Percentiles rank a stretch among this genome's conserved stretches.
Evolutionary conservation across 2,329 filamentous ascomycete species (phyloP).

Genomic region (Aspergillus bombycis): DNA sequence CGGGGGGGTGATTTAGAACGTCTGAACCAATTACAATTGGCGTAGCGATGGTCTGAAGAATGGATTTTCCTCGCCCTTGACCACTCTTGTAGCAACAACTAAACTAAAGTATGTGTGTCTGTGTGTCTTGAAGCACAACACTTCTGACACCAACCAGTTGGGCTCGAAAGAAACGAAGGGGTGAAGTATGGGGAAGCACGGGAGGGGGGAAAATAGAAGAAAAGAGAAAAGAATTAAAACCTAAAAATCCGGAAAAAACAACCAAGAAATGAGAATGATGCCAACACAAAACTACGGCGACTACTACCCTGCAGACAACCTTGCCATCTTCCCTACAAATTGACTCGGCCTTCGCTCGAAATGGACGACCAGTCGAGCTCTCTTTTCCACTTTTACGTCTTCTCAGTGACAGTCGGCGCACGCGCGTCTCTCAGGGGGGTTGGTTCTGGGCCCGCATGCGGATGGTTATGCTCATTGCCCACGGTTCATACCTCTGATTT

Average conservation of each 20-base stretch:
- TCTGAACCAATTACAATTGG: conserved; percentile 11
- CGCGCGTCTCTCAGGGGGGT: conserved; percentile 28
- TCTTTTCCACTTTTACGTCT: background rate
- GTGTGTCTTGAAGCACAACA: background rate
- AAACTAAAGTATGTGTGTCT: background rate
- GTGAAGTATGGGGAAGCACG: background rate
- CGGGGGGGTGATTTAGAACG: background rate
- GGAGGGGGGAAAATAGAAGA: background rate
- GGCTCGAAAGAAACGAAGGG: background rate
- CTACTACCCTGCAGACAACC: background rate
- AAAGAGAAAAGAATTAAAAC: background rate
- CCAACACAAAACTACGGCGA: background rate
- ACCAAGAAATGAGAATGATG: conserved; percentile 1
- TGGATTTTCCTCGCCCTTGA: background rate
- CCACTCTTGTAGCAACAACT: background rate
- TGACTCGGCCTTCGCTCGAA: background rate
- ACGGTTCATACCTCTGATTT: conserved; percentile 19
- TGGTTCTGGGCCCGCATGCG: conserved; percentile 24
- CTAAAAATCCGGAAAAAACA: background rate
- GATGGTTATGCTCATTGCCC: conserved; percentile 16
- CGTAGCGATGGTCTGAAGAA: background rate
- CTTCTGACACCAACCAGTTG: background rate
- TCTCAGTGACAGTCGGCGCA: conserved; percentile 16
- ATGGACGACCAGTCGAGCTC: background rate
- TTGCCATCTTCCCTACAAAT: background rate